Percentiles rank a stretch among this genome's conserved stretches.
Evolutionary conservation across 2,329 filamentous ascomycete genomes (phyloP).

Genomic region (Scedosporium apiospermum): DNA sequence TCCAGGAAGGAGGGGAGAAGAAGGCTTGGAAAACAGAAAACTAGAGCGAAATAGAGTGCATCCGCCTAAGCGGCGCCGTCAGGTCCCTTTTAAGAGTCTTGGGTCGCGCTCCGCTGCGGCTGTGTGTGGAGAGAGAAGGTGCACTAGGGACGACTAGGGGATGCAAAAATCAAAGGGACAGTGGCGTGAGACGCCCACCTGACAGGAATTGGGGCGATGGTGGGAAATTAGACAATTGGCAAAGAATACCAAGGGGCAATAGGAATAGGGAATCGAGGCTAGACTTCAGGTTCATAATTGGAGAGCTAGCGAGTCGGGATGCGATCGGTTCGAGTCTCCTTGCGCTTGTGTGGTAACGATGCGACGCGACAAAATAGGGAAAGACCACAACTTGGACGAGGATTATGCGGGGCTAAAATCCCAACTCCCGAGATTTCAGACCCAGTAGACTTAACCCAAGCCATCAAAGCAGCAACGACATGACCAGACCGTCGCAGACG

Average conservation of each 20-base stretch:
- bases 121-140: too few relatives aligned
- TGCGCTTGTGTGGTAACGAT: not conserved
- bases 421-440: not conserved
- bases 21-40: too few relatives aligned
- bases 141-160: too few relatives aligned
- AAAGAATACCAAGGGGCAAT: not conserved
- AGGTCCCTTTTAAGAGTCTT: too few relatives aligned
- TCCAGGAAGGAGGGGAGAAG: too few relatives aligned
- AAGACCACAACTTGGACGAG: not conserved
- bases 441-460: not conserved
- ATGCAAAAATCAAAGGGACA: not conserved
- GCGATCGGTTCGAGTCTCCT: not conserved
- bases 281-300: not conserved
- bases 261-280: not conserved
- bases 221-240: not conserved
- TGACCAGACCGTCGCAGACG: not conserved
- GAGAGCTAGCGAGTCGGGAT: not conserved
- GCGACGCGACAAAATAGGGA: not conserved
- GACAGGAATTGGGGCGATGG: not conserved
- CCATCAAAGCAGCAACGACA: not conserved
- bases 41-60: too few relatives aligned
- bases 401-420: not conserved
- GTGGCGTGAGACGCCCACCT: conserved; percentile 1
- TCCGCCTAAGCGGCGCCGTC: too few relatives aligned
- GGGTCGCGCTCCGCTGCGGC: too few relatives aligned